Evolutionary conservation across 805 yeast genomes (phyloP).

Genomic region (Candida wancherniae): DNA sequence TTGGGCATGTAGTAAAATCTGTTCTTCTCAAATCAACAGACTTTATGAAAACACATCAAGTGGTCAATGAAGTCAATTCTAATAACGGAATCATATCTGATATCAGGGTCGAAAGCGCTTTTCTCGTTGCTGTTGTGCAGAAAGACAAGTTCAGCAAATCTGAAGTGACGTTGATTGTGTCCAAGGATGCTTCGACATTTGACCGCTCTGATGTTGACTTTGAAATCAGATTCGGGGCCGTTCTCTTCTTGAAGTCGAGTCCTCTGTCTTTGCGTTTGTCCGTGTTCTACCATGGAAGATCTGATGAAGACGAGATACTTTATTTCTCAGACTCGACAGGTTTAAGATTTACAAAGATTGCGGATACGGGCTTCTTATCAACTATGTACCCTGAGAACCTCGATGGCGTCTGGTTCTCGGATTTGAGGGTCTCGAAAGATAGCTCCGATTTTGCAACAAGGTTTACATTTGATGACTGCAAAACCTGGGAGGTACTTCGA

Average conservation of each 20-base stretch:
- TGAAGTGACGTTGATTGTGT: slow-evolving; percentile 37
- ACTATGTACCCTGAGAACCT: slow-evolving; percentile 44
- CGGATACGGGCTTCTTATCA: slow-evolving; percentile 33
- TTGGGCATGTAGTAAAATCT: slow-evolving; percentile 36
- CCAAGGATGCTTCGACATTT: slow-evolving; percentile 44
- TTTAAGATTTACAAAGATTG: slow-evolving; percentile 40
- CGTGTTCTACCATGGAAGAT: slow-evolving; percentile 17
- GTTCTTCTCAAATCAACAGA: slow-evolving; percentile 38
- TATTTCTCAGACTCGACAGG: slow-evolving; percentile 60
- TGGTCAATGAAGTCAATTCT: slow-evolving; percentile 21
- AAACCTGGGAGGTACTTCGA: slow-evolving; percentile 46
- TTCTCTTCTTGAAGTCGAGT: slow-evolving; percentile 35
- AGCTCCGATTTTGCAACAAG: slow-evolving; percentile 12
- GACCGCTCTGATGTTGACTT: slow-evolving; percentile 36
- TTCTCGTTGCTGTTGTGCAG: slow-evolving; percentile 36
- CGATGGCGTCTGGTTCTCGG: slow-evolving; percentile 61
- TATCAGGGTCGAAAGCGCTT: slow-evolving; percentile 36
- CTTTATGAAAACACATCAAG: slow-evolving; percentile 32
- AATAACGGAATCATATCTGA: slow-evolving; percentile 30
- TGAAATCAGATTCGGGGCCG: slow-evolving; percentile 32
- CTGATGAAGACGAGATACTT: slow-evolving; percentile 26
- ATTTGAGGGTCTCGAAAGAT: slow-evolving; percentile 21
- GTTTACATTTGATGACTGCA: slow-evolving; percentile 51
- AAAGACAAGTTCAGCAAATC: slow-evolving; percentile 41
- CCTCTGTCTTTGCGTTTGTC: slow-evolving; percentile 32